Percentiles rank a stretch among this genome's conserved stretches.
Evolutionary conservation across 768 basidiomycete species (phyloP).

Genomic region (Mycena amicta): DNA sequence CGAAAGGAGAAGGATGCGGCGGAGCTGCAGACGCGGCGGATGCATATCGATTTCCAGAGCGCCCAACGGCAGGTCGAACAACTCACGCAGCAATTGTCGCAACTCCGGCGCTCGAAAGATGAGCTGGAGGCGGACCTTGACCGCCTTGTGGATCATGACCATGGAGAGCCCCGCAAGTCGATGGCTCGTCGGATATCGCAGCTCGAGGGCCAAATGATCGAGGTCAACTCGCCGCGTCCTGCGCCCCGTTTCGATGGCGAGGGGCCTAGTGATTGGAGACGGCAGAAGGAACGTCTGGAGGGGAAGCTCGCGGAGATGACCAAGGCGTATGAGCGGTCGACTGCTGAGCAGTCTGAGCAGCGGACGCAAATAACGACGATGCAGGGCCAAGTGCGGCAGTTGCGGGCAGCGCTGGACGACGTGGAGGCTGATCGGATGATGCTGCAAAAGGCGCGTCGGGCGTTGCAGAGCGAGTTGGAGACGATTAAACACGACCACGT

Average conservation of each 20-base stretch:
- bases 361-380: conserved; percentile 82
- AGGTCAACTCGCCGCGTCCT: conserved; percentile 51
- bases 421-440: conserved; percentile 80
- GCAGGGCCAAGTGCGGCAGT: conserved; percentile 84
- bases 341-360: conserved; percentile 74
- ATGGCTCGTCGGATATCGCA: conserved; percentile 63
- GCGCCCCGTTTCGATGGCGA: conserved; percentile 66
- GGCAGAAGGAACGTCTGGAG: conserved; percentile 85
- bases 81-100: conserved; percentile 51
- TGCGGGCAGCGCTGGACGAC: conserved; percentile 80
- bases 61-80: conserved; percentile 59
- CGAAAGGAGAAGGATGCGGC: conserved; percentile 64
- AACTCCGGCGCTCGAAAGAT: conserved; percentile 63
- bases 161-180: conserved; percentile 49
- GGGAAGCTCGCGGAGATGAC: conserved; percentile 77
- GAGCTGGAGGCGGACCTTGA: conserved; percentile 69
- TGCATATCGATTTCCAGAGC: conserved; percentile 63
- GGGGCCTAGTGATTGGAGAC: conserved; percentile 80
- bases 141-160: conserved; percentile 58
- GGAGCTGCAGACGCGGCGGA: conserved; percentile 59
- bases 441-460: conserved; percentile 79
- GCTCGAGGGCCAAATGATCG: conserved; percentile 62
- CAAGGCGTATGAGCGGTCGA: conserved; percentile 75
- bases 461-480: conserved; percentile 79
- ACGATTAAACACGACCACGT: conserved; percentile 76